These are phyloP conservation scores for Beauveria sp. DNA, from an alignment of 2,329 filamentous ascomycete genomes.

Conservation along the genomic window DNA sequence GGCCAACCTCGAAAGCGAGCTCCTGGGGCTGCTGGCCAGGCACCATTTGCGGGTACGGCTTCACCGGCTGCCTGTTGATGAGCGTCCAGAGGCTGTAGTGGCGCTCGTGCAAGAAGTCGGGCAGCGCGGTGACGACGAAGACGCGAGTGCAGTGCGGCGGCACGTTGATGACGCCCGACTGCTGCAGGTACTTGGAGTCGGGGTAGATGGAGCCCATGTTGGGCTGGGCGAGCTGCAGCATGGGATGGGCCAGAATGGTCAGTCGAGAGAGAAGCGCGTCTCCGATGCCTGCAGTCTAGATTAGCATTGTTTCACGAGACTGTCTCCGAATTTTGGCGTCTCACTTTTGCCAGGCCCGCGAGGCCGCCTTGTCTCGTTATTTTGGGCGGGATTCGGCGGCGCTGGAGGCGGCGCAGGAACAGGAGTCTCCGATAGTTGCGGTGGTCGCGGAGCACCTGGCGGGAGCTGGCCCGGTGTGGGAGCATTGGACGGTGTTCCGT, in stretches of 20 bases:
- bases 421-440: not conserved
- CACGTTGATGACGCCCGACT: conserved; percentile 65
- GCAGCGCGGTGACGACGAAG: conserved; percentile 61
- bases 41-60: conserved; percentile 36
- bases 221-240: conserved; percentile 52
- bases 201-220: conserved; percentile 59
- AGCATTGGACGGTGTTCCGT: not conserved
- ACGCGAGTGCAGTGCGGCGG: conserved; percentile 61
- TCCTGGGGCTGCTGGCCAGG: conserved; percentile 50
- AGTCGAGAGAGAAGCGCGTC: conserved; percentile 63
- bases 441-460: conserved; percentile 11
- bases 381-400: conserved; percentile 17
- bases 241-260: conserved; percentile 60
- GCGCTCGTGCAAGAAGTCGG: conserved; percentile 54
- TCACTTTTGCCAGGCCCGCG: conserved; percentile 38
- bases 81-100: conserved; percentile 72
- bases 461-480: not conserved
- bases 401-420: conserved; percentile 19
- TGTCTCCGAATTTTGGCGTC: not conserved
- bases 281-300: conserved; percentile 32
- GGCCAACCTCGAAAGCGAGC: conserved; percentile 66
- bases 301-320: conserved; percentile 17
- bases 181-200: conserved; percentile 56
- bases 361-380: conserved; percentile 29
- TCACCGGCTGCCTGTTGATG: conserved; percentile 58